Conservation (phyloP, 2,329 filamentous ascomycete species). For the Botrytis squamosa region DNA sequence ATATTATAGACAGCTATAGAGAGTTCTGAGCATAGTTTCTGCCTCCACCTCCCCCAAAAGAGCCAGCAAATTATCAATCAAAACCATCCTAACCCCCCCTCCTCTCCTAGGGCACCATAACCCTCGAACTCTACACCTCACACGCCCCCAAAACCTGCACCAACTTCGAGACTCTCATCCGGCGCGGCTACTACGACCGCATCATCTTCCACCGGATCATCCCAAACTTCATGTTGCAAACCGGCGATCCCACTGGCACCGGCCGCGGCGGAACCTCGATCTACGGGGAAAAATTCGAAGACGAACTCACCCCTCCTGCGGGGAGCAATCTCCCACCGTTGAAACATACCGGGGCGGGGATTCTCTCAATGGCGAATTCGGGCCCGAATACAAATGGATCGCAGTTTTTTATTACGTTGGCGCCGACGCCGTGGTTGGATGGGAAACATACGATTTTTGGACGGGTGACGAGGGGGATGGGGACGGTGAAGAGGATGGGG, state of each 20-base stretch:
- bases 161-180: constrained; percentile 80
- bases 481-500: constrained; percentile 83
- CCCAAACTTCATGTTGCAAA: constrained; percentile 94
- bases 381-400: constrained; percentile 91
- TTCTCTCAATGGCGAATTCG: constrained; percentile 96
- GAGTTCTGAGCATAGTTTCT: neutral
- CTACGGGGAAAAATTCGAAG: constrained; percentile 90
- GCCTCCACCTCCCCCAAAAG: neutral
- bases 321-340: constrained; percentile 49
- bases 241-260: constrained; percentile 90
- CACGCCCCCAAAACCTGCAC: constrained; percentile 85
- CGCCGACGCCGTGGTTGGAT: constrained; percentile 93
- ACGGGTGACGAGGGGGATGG: constrained; percentile 78
- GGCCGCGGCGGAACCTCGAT: constrained; percentile 86
- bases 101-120: constrained; percentile 67
- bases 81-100: neutral
- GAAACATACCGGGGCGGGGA: constrained; percentile 88
- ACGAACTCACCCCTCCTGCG: constrained; percentile 71
- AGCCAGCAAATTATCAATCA: neutral
- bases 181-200: constrained; percentile 83
- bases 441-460: constrained; percentile 98
- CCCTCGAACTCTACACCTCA: constrained; percentile 82
- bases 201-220: constrained; percentile 93
- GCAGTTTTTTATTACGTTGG: constrained; percentile 95
- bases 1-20: neutral